Evolutionary conservation across 768 basidiomycete species (phyloP).

Genomic region (Daedaleopsis nitida): DNA sequence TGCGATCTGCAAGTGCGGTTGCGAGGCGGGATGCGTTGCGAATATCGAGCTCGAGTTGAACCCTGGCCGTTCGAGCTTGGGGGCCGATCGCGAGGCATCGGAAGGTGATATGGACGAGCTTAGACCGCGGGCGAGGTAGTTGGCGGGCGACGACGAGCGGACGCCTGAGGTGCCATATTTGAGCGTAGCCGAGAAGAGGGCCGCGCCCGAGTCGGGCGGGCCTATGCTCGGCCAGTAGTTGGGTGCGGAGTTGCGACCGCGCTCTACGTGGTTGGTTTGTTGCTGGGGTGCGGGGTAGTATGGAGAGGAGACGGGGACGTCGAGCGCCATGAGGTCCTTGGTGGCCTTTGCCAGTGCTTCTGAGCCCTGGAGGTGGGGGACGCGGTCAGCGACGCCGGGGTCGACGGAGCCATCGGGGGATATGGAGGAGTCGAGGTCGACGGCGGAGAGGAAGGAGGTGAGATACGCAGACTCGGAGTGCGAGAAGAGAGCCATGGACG

Average conservation of each 20-base stretch:
- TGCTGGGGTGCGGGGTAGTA: constrained; percentile 12
- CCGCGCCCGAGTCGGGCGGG: background rate
- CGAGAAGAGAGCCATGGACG: constrained; percentile 60
- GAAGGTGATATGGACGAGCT: constrained; percentile 3
- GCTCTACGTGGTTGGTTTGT: constrained; percentile 1
- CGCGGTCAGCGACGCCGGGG: constrained; percentile 40
- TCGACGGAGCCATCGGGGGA: constrained; percentile 41
- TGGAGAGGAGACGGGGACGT: constrained; percentile 29
- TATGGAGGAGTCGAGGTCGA: constrained; percentile 46
- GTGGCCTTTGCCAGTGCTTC: constrained; percentile 78
- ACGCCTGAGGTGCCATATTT: background rate
- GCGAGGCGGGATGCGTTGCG: constrained; percentile 4
- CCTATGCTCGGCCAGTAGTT: constrained; percentile 23
- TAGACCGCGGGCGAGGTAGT: constrained; percentile 8
- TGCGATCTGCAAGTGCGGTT: constrained; percentile 9
- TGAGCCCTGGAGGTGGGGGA: constrained; percentile 53
- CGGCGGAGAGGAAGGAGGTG: constrained; percentile 64
- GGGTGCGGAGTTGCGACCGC: constrained; percentile 17
- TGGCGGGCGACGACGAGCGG: constrained; percentile 13
- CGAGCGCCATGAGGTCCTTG: constrained; percentile 80
- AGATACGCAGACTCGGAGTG: constrained; percentile 68
- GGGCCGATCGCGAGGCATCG: constrained; percentile 11
- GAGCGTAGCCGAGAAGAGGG: background rate
- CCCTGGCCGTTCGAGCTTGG: background rate
- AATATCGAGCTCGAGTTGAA: constrained; percentile 8